Base-by-base conservation (phyloP, 768 basidiomycete species). In the Leucocoprinus sp. region DNA sequence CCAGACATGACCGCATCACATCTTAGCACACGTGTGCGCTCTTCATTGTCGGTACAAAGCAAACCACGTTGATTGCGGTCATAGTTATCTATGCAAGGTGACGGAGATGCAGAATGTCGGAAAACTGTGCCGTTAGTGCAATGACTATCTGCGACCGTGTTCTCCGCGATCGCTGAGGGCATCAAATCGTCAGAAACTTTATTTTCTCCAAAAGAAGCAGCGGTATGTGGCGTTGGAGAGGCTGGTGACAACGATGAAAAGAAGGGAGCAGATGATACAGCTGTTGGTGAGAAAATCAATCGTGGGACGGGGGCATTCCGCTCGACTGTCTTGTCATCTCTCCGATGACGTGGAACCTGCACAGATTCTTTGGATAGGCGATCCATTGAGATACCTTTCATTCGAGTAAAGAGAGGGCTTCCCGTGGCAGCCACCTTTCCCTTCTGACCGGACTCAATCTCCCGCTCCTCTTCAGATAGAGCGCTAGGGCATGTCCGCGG, bases 271-370 rank as follows among this genome's bases (percentile, higher is more conserved):
- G 26, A 24, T 17, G 36, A 34, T 23, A 37, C 18, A 44, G 35
- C 34, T 28, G 43, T 51, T 39, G 59, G 52, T 9, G 60, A 48
- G 21, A 61, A 59, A 26, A 63, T 60, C 45, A 64, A 51, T 37
- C 60, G 48, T 22, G 52, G 45, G 3, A 41, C 34, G 19, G 39
- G 12, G 36, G n/a, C 40, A 42, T 17, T 12, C 33, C 11, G 40
- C 35, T 29, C 24, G 7, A 31, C 12, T 18, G 47, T 15, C 22
- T 17, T 42, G 14, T 36, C 24, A 27, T 38, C 38, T 34, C 41
- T 41, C 43, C 44, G 43, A 4, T 12, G 31, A 18, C 29, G 22
- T 28, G 40, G 26, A 29, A 42, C 28, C 31, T 34, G 31, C 50
- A 36, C 24, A 12, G 47, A 19, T 45, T 45, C 42, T 40, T 51